Conservation (phyloP, 352 stramenopile species). For the Phytopythium cucurbitacearum region DNA sequence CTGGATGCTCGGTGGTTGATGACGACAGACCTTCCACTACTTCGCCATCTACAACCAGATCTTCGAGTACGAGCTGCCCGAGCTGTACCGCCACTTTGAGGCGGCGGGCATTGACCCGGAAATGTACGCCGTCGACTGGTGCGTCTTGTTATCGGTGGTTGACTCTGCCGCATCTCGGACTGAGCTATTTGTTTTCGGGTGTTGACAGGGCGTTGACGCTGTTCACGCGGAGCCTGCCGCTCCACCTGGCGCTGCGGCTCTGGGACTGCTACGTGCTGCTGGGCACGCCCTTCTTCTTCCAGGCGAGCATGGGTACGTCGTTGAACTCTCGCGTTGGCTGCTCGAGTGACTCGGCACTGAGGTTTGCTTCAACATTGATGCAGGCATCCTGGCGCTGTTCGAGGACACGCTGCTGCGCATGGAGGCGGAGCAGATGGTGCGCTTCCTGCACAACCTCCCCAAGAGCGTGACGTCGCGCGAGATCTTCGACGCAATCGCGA, state of each 20-base stretch:
- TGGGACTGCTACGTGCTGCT: conserved; percentile 84
- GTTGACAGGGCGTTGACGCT: conserved; percentile 62
- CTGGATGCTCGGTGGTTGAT: not conserved
- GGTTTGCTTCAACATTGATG: not conserved
- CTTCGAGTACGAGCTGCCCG: conserved; percentile 73
- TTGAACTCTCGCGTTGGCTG: not conserved
- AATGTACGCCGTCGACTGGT: conserved; percentile 88
- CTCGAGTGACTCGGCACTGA: not conserved
- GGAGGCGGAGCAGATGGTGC: conserved; percentile 75
- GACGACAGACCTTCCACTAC: conserved; percentile 78
- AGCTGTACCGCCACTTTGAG: conserved; percentile 60
- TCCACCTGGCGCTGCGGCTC: conserved; percentile 68
- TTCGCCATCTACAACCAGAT: conserved; percentile 76
- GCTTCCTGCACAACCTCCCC: conserved; percentile 71
- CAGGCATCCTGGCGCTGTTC: conserved; percentile 68
- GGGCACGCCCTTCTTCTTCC: conserved; percentile 84
- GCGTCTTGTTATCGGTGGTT: conserved; percentile 7
- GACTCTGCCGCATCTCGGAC: not conserved
- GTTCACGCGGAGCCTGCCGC: conserved; percentile 70
- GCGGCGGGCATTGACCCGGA: conserved; percentile 71
- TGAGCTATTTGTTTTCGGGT: not conserved
- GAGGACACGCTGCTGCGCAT: conserved; percentile 65
- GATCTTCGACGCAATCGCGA: conserved; percentile 63
- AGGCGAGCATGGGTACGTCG: conserved; percentile 74
- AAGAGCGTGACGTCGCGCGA: conserved; percentile 52